Base-by-base conservation (phyloP, 805 yeast species). In the Ogataea pilisensis region DNA sequence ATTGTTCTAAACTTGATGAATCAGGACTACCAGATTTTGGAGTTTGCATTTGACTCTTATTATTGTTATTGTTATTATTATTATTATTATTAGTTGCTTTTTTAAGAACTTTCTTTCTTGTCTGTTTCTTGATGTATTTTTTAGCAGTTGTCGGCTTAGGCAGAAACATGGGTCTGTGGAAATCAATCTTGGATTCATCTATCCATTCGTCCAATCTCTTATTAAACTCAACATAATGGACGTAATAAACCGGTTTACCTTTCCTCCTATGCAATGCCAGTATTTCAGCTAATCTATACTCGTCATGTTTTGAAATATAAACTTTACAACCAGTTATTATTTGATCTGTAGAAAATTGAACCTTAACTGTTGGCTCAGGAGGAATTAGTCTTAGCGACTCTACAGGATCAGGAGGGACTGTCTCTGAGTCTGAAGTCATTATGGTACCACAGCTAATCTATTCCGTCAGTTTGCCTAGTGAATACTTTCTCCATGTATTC, bases 171-270 rank as follows among this genome's bases (percentile, higher is more conserved):
- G 87, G 87, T 41, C 79, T 68, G n/a, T 72, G 67, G 39, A 80
- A 73, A 58, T 88, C 86, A 9, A 93, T 80, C 38, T 95, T 72
- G 28, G 79, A 81, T 4, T 77, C 70, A 17, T 74, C 70, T 6
- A 93, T 78, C 98, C 98, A 91, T 62, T 93, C 99, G 66, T 93
- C 99, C 51, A 93, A 73, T 62, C 99, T 84, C 63, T 93, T 93
- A 69, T 93, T 93, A 70, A 82, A 93, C 51, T 90, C 96, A 39
- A 80, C 87, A 65, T 89, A 93, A 63, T 93, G 99, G 24, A 93
- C 96, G 60, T 93, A 93, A 61, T 83, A 90, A 49, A 78, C 85
- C 25, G 80, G 78, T 45, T 84, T 76, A 12, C 90, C 87, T 58
- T 88, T 83, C 54, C 85, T 80, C 34, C 75, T 64, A 46, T 85